Conservation (phyloP, 1,284 basidiomycete genomes). For the Pisolithus thermaeus region DNA sequence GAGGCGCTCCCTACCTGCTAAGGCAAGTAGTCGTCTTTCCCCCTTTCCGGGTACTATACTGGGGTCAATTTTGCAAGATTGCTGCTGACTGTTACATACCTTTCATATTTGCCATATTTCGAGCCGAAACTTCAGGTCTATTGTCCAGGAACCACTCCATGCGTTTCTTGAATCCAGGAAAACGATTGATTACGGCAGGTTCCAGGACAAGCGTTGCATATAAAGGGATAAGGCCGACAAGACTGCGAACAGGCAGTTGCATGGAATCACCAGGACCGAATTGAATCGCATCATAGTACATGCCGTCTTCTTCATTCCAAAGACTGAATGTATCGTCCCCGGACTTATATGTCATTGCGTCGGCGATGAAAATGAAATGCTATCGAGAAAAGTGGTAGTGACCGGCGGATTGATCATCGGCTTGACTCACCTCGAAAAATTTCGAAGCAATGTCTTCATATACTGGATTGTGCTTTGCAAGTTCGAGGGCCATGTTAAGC, state of each 20-base stretch:
- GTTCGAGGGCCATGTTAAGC: conserved; percentile 94
- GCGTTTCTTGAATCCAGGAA: conserved; percentile 97
- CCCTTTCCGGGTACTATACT: conserved; percentile 68
- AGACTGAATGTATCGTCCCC: conserved; percentile 76
- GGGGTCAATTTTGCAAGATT: conserved; percentile 4
- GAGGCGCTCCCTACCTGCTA: conserved; percentile 89
- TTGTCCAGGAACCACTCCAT: conserved; percentile 99
- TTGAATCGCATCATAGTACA: conserved; percentile 97
- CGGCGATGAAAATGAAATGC: conserved; percentile 95
- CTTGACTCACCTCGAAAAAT: conserved; percentile 75
- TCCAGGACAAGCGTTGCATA: conserved; percentile 94
- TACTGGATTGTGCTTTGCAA: conserved; percentile 95
- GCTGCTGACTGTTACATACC: conserved; percentile 38
- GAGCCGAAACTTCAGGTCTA: conserved; percentile 75
- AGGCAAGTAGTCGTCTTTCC: conserved; percentile 82
- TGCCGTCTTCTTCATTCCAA: conserved; percentile 95
- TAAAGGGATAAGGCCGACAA: conserved; percentile 93
- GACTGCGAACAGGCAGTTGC: conserved; percentile 87
- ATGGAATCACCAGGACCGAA: conserved; percentile 82
- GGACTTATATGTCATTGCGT: conserved; percentile 91
- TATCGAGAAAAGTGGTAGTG: conserved; percentile 27
- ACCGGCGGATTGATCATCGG: not conserved
- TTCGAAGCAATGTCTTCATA: conserved; percentile 99
- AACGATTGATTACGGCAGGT: conserved; percentile 80
- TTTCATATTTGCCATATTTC: conserved; percentile 97